These are phyloP conservation scores for Mollisiaceae sp. DNA, from an alignment of 2,329 filamentous ascomycete species.

Conservation along the genomic window DNA sequence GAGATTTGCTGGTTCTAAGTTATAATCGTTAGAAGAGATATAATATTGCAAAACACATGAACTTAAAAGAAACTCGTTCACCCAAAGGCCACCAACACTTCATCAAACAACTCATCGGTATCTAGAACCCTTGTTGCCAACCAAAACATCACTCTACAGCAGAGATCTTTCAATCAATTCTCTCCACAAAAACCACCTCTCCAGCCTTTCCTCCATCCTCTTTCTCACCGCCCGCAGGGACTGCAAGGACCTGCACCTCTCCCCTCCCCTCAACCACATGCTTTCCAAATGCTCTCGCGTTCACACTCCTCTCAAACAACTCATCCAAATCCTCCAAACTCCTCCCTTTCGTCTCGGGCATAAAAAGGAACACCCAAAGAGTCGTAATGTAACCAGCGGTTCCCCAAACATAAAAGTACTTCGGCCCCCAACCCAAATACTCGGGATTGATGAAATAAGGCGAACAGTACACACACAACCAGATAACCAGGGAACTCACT, in stretches of 20 bases:
- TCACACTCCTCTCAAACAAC: constrained; percentile 11
- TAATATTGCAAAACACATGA: too few species aligned
- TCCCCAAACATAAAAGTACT: not conserved
- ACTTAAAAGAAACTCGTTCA: too few species aligned
- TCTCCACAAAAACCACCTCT: not conserved
- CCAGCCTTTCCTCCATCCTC: not conserved
- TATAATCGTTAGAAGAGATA: too few species aligned
- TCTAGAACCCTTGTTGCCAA: too few species aligned
- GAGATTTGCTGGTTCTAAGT: too few species aligned
- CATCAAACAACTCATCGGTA: too few species aligned
- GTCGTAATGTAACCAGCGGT: not conserved
- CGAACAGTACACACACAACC: constrained; percentile 18
- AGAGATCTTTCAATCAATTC: not conserved
- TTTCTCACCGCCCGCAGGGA: not conserved
- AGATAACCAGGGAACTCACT: constrained; percentile 11
- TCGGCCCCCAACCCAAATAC: not conserved
- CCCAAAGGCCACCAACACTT: too few species aligned
- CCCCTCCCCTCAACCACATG: not conserved
- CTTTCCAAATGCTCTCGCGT: not conserved
- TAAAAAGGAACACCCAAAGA: constrained; percentile 9
- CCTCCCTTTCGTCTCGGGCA: constrained; percentile 18
- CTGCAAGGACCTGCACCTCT: not conserved
- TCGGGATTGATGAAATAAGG: constrained; percentile 23
- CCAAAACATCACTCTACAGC: too few species aligned
- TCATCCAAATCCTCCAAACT: constrained; percentile 20